Evolutionary conservation across 495 filamentous ascomycete genomes (phyloP).

Genomic region (Aspergillus heteromorphus): DNA sequence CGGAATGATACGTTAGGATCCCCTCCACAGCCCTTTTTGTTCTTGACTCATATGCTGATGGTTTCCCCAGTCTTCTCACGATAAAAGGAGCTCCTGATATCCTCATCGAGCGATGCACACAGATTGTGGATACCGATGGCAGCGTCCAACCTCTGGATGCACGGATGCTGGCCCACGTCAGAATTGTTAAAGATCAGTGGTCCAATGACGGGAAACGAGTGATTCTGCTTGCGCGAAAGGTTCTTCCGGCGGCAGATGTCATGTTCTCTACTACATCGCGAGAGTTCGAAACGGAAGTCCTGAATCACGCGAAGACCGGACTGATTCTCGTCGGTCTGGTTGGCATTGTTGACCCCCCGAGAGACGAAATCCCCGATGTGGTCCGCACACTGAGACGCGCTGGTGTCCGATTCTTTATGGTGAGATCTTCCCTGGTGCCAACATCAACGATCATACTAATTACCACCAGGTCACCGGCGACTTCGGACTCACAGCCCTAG

Average conservation of each 20-base stretch:
- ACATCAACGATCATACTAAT: not conserved
- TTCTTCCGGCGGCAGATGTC: constrained; percentile 33
- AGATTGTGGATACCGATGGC: constrained; percentile 44
- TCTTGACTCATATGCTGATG: not conserved
- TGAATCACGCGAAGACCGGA: constrained; percentile 39
- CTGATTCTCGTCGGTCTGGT: constrained; percentile 60
- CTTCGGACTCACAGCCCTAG: constrained; percentile 59
- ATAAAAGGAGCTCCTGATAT: constrained; percentile 65
- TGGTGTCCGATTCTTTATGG: constrained; percentile 62
- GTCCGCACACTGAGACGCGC: constrained; percentile 53
- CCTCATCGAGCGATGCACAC: constrained; percentile 50
- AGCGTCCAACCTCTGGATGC: constrained; percentile 36
- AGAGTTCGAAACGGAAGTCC: constrained; percentile 49
- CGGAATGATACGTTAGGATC: not conserved
- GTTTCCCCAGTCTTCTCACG: constrained; percentile 30
- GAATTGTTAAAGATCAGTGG: constrained; percentile 54
- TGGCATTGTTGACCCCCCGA: constrained; percentile 62
- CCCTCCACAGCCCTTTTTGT: not conserved
- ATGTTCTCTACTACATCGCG: constrained; percentile 27
- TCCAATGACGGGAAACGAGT: constrained; percentile 60
- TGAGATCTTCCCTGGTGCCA: not conserved
- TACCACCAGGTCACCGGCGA: constrained; percentile 50
- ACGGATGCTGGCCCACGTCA: constrained; percentile 33
- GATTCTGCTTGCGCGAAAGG: constrained; percentile 58
- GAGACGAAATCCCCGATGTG: constrained; percentile 59